phyloP scores from a whole-genome alignment of 2,329 filamentous ascomycete species.

The Sporothrix pseudoabietina region DNA sequence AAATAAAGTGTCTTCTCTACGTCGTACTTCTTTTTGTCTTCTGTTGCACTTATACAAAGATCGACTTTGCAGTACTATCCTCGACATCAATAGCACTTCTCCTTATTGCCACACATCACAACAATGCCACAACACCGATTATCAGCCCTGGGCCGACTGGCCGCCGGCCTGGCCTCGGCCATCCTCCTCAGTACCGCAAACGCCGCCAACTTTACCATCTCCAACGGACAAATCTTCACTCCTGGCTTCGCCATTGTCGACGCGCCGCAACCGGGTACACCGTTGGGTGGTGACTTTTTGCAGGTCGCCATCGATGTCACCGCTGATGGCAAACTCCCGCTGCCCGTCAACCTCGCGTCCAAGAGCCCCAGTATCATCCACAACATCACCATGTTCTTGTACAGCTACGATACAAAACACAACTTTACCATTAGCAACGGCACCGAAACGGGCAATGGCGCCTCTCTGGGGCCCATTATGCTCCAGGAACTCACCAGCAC shows the following conservation, averaged over 20 bases:
- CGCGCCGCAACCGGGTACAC: constrained; percentile 65
- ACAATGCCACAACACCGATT: not conserved
- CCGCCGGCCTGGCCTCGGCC: constrained; percentile 35
- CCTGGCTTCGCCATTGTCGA: constrained; percentile 68
- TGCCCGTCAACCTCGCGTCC: constrained; percentile 55
- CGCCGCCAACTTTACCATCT: constrained; percentile 56
- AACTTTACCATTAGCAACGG: constrained; percentile 72
- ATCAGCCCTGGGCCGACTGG: not conserved
- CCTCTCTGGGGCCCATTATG: constrained; percentile 64
- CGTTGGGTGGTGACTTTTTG: constrained; percentile 61
- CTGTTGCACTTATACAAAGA: not conserved
- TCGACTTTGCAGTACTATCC: not conserved
- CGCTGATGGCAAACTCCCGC: constrained; percentile 63
- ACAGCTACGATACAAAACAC: constrained; percentile 61
- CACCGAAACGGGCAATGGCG: constrained; percentile 58
- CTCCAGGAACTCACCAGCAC: constrained; percentile 65
- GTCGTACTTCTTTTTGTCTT: not conserved
- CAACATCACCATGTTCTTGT: constrained; percentile 69
- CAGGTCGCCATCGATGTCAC: constrained; percentile 69
- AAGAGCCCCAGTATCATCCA: constrained; percentile 60
- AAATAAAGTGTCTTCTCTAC: not conserved
- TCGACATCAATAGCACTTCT: not conserved
- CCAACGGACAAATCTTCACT: constrained; percentile 69
- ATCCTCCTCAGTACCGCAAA: constrained; percentile 36
- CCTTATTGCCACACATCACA: not conserved